Base-by-base conservation (phyloP, 106 monocot genomes). In the Dendrobium nobile region DNA sequence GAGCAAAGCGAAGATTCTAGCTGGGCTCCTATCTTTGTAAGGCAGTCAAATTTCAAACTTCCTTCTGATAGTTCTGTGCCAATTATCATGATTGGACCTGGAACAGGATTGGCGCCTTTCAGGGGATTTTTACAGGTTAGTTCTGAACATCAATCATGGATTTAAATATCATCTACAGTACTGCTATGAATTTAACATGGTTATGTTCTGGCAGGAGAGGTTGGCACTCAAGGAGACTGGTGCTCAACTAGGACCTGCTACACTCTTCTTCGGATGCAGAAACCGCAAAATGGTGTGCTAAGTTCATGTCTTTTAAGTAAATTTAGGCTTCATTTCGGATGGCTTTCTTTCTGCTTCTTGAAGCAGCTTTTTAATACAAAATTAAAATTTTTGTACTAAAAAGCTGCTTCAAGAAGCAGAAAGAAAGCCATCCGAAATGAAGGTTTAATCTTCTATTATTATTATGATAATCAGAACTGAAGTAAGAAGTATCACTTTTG, bases 31-130 rank as follows among this genome's bases (percentile, higher is more conserved):
- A 78, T 91, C 27, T 96, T 88, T 78, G 93, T 96, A 68, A 86
- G 95, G 51, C 93, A 93, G 68, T 96, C 95, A 51, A 96, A 96
- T 73, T 96, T 96, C 48, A 93, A 91, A 84, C 88, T 96, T 8
- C 95, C 95, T 76, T 37, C 89, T 37, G 91, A 96, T 82, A 55
- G 88, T 22, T 84, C 87, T 80, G 79, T 91, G 7, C 95, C 95
- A 40, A 87, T 96, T 61, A 90, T 96, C 54, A 96, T 96, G 93
- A 91, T 96, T 67, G 95, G 95, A 44, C 95, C 95, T 37, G 95
- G 95, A 19, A 96, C 95, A 56, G 95, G 95, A 24, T 84, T 96
- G 47, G 95, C 95, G 42, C 95, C 95, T 18, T 96, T 96, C 87
- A 91, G 93, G 64, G 95, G 95, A 22, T 96, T 96, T 83, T 88